Percentiles rank a stretch among this genome's conserved stretches.
phyloP scores from a whole-genome alignment of 1,284 basidiomycete species.

The Fomitopsis schrenkii region DNA sequence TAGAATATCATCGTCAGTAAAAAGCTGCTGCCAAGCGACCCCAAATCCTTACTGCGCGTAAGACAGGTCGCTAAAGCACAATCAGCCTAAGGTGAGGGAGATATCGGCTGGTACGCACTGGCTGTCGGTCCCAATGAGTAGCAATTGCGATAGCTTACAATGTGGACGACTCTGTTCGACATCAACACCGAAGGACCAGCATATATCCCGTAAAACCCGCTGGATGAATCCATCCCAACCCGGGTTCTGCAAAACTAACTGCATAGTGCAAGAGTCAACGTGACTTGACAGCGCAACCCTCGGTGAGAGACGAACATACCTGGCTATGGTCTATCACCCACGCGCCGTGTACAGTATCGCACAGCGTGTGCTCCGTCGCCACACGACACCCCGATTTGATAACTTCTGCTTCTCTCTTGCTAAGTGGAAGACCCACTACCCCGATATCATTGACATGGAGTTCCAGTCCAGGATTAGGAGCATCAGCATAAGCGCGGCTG shows the following conservation, averaged over 20 bases:
- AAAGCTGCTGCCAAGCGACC: too few species aligned
- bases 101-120: constrained; percentile 29
- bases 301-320: background rate
- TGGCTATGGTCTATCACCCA: background rate
- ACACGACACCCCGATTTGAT: background rate
- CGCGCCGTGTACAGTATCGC: background rate
- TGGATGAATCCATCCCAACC: background rate
- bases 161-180: constrained; percentile 17
- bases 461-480: background rate
- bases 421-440: background rate
- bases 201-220: constrained; percentile 22
- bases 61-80: background rate
- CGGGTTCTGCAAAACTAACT: background rate
- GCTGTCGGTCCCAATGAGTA: constrained; percentile 40
- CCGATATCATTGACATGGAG: background rate
- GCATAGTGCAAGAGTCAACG: too few species aligned
- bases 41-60: background rate
- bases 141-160: constrained; percentile 39
- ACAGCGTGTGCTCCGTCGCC: background rate
- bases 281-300: background rate
- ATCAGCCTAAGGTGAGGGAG: too few species aligned
- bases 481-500: background rate
- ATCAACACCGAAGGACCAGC: constrained; percentile 15
- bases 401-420: background rate
- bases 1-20: too few species aligned